These are phyloP conservation scores for Beauveria sp. DNA, from an alignment of 2,329 filamentous ascomycete genomes.

Conservation along the genomic window DNA sequence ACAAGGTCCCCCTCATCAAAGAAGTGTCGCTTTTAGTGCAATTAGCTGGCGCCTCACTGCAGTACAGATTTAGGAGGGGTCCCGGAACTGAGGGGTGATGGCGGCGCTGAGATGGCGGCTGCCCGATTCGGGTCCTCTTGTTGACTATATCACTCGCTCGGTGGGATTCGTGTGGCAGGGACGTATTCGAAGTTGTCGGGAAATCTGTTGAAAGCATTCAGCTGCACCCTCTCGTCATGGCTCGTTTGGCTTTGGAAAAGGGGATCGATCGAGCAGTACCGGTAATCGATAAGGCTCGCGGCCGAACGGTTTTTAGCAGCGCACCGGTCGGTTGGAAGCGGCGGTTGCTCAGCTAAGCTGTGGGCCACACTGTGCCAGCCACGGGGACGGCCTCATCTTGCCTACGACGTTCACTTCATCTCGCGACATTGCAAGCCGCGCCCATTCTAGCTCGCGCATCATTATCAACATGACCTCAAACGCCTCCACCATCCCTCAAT, in stretches of 20 bases:
- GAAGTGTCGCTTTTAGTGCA: conserved; percentile 5
- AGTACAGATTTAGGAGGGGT: background rate
- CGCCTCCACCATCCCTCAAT: conserved; percentile 51
- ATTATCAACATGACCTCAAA: conserved; percentile 23
- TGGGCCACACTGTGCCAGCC: background rate
- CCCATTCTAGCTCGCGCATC: background rate
- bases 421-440: background rate
- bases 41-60: background rate
- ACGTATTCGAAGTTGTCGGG: background rate
- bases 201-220: background rate
- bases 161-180: background rate
- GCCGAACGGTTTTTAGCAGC: background rate
- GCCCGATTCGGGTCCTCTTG: background rate
- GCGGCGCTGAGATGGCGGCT: background rate
- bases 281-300: conserved; percentile 6
- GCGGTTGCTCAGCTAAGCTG: conserved; percentile 9
- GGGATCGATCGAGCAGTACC: background rate
- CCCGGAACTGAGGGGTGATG: background rate
- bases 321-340: background rate
- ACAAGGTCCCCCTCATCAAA: background rate
- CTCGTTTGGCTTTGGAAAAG: background rate
- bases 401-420: background rate
- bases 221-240: background rate
- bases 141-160: background rate
- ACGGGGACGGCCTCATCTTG: background rate